These are phyloP conservation scores for Aspergillus sp. DNA, from an alignment of 2,329 filamentous ascomycete species.

Conservation along the genomic window DNA sequence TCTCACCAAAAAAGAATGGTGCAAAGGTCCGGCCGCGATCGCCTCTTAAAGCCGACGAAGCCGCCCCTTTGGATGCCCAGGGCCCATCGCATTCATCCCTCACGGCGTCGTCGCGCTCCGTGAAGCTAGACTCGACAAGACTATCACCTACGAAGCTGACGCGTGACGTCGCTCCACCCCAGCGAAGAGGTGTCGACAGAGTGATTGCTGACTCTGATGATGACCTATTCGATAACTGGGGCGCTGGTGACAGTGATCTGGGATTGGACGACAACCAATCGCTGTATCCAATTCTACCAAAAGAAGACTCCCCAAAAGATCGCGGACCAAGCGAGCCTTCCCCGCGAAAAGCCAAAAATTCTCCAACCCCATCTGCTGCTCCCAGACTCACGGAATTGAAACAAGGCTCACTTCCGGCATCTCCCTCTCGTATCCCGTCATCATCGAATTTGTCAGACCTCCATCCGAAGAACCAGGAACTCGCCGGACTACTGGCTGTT, in stretches of 20 bases:
- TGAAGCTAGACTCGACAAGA: not conserved
- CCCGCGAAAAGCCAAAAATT: conserved; percentile 1
- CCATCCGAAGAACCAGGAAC: conserved; percentile 21
- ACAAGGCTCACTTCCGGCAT: not conserved
- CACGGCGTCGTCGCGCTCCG: not conserved
- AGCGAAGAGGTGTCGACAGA: conserved; percentile 9
- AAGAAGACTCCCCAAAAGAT: conserved; percentile 15
- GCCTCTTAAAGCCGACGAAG: conserved; percentile 3
- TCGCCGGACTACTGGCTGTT: conserved; percentile 34
- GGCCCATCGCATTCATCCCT: not conserved
- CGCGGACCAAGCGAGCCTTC: conserved; percentile 1
- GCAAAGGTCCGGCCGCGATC: conserved; percentile 25
- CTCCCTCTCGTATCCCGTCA: conserved; percentile 1
- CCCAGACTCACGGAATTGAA: conserved; percentile 2
- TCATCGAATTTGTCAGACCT: conserved; percentile 7
- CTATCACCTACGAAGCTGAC: not conserved
- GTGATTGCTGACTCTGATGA: conserved; percentile 39
- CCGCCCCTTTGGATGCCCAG: conserved; percentile 2
- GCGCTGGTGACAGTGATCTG: conserved; percentile 19
- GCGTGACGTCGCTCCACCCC: conserved; percentile 5
- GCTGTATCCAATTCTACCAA: conserved; percentile 32
- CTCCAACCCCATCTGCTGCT: conserved; percentile 6
- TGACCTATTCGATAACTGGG: conserved; percentile 26
- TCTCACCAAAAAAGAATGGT: conserved; percentile 30
- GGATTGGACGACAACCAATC: conserved; percentile 22